Percentiles rank a stretch among this genome's conserved stretches.
These are phyloP conservation scores for Trichoderma sp. DNA, from an alignment of 2,329 filamentous ascomycete genomes.

Conservation along the genomic window DNA sequence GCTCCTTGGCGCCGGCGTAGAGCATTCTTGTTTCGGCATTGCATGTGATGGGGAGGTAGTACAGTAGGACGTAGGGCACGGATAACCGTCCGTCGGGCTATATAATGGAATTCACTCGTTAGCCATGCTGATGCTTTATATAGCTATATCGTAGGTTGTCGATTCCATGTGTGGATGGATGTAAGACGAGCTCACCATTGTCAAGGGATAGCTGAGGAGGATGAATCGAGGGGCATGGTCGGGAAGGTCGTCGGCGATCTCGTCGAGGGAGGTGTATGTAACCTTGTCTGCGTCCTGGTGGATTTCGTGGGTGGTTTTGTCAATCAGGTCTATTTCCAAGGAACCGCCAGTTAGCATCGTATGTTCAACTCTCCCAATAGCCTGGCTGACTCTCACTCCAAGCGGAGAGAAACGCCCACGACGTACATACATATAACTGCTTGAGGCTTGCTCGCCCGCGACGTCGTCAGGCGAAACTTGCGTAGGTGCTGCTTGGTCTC, in stretches of 20 bases:
- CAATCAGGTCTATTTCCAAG: constrained; percentile 70
- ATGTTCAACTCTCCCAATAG: not conserved
- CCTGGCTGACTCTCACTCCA: not conserved
- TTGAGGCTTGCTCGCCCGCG: constrained; percentile 79
- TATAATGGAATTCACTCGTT: not conserved
- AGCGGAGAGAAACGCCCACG: constrained; percentile 18
- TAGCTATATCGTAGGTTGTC: not conserved
- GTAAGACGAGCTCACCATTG: constrained; percentile 59
- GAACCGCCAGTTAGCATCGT: not conserved
- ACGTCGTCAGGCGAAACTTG: constrained; percentile 92
- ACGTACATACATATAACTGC: constrained; percentile 84
- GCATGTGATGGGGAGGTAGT: constrained; percentile 90
- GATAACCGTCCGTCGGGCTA: constrained; percentile 78
- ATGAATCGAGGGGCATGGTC: constrained; percentile 89
- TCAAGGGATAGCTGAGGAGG: constrained; percentile 86
- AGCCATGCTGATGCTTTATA: not conserved
- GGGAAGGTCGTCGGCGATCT: constrained; percentile 83
- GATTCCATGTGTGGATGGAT: too few species aligned
- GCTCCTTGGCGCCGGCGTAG: constrained; percentile 92
- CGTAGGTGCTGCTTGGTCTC: constrained; percentile 86
- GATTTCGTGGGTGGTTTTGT: constrained; percentile 87
- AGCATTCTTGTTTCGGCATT: constrained; percentile 86
- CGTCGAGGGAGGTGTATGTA: constrained; percentile 76
- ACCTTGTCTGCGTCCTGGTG: constrained; percentile 71
- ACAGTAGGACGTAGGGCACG: constrained; percentile 90